Evolutionary conservation across 2,329 filamentous ascomycete species (phyloP).

Genomic region (Fonsecaea monophora): DNA sequence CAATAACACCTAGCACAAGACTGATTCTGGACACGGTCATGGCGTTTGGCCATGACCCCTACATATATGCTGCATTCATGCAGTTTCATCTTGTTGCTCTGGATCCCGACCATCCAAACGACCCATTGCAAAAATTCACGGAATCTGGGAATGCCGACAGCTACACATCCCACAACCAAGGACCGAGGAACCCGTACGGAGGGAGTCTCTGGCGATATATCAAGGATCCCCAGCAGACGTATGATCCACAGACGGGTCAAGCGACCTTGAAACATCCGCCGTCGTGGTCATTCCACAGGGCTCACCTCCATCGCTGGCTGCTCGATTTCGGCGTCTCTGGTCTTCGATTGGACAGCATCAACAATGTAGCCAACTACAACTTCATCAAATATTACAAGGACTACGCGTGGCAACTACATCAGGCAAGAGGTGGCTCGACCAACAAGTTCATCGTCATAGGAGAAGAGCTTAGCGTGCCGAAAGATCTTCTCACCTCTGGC

Average conservation of each 20-base stretch:
- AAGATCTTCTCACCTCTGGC: background rate
- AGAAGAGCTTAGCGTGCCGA: slow-evolving; percentile 9
- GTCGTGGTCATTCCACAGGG: slow-evolving; percentile 11
- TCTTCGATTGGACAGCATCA: slow-evolving; percentile 2
- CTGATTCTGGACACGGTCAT: slow-evolving; percentile 5
- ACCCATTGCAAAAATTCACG: background rate
- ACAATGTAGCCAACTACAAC: slow-evolving; percentile 7
- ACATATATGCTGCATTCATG: background rate
- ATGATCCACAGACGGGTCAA: slow-evolving; percentile 9
- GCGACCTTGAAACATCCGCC: background rate
- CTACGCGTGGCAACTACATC: slow-evolving; percentile 2
- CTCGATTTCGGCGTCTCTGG: slow-evolving; percentile 1
- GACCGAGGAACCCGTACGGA: slow-evolving; percentile 6
- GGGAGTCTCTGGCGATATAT: slow-evolving; percentile 10
- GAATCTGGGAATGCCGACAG: background rate
- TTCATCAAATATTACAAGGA: slow-evolving; percentile 7
- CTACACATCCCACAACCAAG: slow-evolving; percentile 12
- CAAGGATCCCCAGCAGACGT: background rate
- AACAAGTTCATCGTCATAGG: slow-evolving; percentile 17
- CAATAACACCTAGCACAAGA: background rate
- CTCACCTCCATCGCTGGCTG: slow-evolving; percentile 7
- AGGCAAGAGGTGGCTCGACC: background rate
- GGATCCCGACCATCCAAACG: background rate
- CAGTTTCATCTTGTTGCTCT: slow-evolving; percentile 4
- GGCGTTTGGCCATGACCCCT: slow-evolving; percentile 12